Evolutionary conservation across 805 yeast genomes (phyloP).

Genomic region (Yamadazyma philogaea): DNA sequence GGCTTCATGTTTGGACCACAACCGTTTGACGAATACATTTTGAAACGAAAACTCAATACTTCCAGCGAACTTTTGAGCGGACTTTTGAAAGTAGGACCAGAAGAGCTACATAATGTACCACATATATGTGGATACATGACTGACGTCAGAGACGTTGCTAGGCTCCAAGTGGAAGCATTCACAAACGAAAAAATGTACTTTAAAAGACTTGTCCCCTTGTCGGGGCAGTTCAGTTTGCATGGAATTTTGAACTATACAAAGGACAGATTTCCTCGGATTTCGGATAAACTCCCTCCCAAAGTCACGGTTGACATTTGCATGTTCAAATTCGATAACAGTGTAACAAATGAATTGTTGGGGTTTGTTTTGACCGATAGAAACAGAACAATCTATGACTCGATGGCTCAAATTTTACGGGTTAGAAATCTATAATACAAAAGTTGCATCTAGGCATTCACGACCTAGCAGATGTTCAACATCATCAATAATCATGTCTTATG

Average conservation of each 20-base stretch:
- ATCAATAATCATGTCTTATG: too few relatives aligned
- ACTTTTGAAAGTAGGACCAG: conserved; percentile 4
- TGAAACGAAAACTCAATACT: neutral
- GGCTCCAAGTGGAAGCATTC: conserved; percentile 18
- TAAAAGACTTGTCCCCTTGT: conserved; percentile 25
- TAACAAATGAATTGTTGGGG: conserved; percentile 33
- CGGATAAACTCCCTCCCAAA: conserved; percentile 7
- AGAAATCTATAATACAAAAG: conserved; percentile 1
- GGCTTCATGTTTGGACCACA: conserved; percentile 12
- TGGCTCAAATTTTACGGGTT: conserved; percentile 26
- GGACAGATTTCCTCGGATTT: conserved; percentile 5
- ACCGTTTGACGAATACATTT: conserved; percentile 22
- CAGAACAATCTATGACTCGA: conserved; percentile 40
- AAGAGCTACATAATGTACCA: conserved; percentile 4
- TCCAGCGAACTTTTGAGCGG: conserved; percentile 6
- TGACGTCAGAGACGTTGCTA: conserved; percentile 25
- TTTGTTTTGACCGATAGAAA: conserved; percentile 34
- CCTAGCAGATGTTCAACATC: neutral
- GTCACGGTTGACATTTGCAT: conserved; percentile 2
- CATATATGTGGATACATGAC: conserved; percentile 15
- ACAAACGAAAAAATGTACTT: conserved; percentile 14
- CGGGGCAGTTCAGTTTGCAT: conserved; percentile 21
- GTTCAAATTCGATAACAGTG: conserved; percentile 26
- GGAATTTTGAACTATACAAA: conserved; percentile 22
- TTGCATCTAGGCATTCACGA: neutral